phyloP scores from a whole-genome alignment of 2,329 filamentous ascomycete species.

The Periglandula ipomoeae region DNA sequence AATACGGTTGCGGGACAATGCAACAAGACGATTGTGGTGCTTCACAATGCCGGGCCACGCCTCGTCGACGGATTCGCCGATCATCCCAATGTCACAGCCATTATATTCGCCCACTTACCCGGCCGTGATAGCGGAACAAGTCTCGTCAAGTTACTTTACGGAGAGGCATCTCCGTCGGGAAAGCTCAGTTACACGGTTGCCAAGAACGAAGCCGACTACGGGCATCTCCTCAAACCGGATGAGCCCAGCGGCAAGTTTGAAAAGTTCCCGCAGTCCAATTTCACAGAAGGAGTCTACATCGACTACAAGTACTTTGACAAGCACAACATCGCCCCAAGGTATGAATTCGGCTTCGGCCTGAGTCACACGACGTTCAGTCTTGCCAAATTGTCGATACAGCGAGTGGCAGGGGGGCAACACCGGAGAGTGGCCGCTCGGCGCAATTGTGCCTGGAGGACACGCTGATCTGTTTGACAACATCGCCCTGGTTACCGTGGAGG shows the following conservation, averaged over 20 bases:
- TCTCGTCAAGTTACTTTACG: conserved; percentile 48
- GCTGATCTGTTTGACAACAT: conserved; percentile 39
- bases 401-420: conserved; percentile 13
- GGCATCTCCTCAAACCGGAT: conserved; percentile 29
- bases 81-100: conserved; percentile 53
- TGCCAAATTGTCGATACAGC: conserved; percentile 29
- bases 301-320: conserved; percentile 48
- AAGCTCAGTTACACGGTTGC: conserved; percentile 55
- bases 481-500: conserved; percentile 26
- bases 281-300: conserved; percentile 40
- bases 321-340: conserved; percentile 37
- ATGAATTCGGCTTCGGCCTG: conserved; percentile 48
- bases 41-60: conserved; percentile 56
- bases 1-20: conserved; percentile 48
- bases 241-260: conserved; percentile 40
- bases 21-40: conserved; percentile 53
- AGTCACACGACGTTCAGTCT: conserved; percentile 47
- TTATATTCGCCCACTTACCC: conserved; percentile 55
- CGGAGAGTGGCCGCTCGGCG: conserved; percentile 28
- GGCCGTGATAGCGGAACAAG: conserved; percentile 53
- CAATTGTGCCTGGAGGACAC: conserved; percentile 33
- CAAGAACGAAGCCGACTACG: conserved; percentile 46
- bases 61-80: conserved; percentile 53
- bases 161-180: conserved; percentile 46
- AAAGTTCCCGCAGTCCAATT: conserved; percentile 41